Base-by-base conservation (phyloP, 108 stramenopile species). In the Phaeodactylum tricornutum region DNA sequence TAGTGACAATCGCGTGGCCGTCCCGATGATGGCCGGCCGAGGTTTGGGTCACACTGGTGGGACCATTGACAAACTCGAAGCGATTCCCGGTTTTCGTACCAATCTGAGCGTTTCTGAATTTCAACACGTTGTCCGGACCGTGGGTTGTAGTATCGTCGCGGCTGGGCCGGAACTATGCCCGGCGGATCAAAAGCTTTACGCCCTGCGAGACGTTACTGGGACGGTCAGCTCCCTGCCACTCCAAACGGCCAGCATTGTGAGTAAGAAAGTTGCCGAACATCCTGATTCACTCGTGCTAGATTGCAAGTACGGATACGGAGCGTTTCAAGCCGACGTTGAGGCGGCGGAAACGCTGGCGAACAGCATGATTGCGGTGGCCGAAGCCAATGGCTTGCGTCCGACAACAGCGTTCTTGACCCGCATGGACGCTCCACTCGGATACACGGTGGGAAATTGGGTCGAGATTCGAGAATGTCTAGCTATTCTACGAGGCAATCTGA, bases 21-120 rank as follows among this genome's bases (percentile, higher is more conserved):
- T 91, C 0, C 89, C 89, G 8, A 86, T 86, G 81, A 81, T 91
- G 72, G 81, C 81, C 17, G 89, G 89, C 22, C 66, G 89, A 19
- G 80, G 84, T 9, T 60, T 91, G 30, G 84, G 80, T 0, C 89
- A 91, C 53, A 86, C 89, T 1, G 89, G 89, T 15, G 89, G 89
- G 15, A 91, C 89, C 2, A 75, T 91, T 46, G 89, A 91, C 57
- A 91, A 91, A 47, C 55, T 91, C 15, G 89, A 91, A 51, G 59
- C 54, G 1, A 86, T 91, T 38, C 79, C 77, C 2, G 89, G 89
- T 1, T 81, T 69, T 55, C 47, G 48, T 21, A 65, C 72, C 14
- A 43, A 67, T 23, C 57, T 66, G 14, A 30, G 45, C 27, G 59
- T 58, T 1, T 47, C 60, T 1, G 68, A 81, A 24, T 86, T 86